Evolutionary conservation across 2,329 filamentous ascomycete genomes (phyloP), one percentile per base, ranked within the genome.

Genomic region (Penicillium italicum): DNA sequence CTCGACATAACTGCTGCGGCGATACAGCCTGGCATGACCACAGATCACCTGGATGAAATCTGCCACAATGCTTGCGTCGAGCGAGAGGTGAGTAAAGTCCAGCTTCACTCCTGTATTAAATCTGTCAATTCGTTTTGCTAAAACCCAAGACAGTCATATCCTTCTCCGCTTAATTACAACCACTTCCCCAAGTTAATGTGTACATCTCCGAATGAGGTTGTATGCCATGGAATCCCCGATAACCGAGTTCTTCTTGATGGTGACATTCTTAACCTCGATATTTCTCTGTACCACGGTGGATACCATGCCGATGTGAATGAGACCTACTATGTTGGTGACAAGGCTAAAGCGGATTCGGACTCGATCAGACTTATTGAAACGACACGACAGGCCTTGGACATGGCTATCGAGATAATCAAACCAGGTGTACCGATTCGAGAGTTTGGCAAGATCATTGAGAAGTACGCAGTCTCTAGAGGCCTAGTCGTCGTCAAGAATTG

Each of bases 181-280:
- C 80, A 90, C 73, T 97, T 96, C 75, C 92, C 92, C 63, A 97
- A 97, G 78, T 97, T 92, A 0, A 86, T 96, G 60, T 97, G 92
- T 76, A 96, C 91, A 5, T 96, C 91, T 6, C 77, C 87, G 24
- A 97, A 97, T 78, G 92, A 97, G 75, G 88, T 96, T 62, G 96
- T 97, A 71, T 97, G 92, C 79, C 92, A 97, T 79, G 92, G 92
- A 36, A 97, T 97, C 60, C 92, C 92, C 10, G 92, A 97, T 69
- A 85, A 93, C 71, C 85, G 91, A 55, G 78, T 88, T 7, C 82
- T 97, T 3, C 75, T 90, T 52, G 91, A 97, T 64, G 92, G 92
- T 58, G 92, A 97, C 70, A 96, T 97, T 60, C 78, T 97, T 66
- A 97, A 97, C 75, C 89, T 97, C 60, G 92, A 97, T 66, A 88